A percentile compares a stretch with the other conserved stretches of the same genome.
These are phyloP conservation scores for Sclerotinia sclerotiorum DNA, from an alignment of 2,329 filamentous ascomycete species.

Conservation along the genomic window DNA sequence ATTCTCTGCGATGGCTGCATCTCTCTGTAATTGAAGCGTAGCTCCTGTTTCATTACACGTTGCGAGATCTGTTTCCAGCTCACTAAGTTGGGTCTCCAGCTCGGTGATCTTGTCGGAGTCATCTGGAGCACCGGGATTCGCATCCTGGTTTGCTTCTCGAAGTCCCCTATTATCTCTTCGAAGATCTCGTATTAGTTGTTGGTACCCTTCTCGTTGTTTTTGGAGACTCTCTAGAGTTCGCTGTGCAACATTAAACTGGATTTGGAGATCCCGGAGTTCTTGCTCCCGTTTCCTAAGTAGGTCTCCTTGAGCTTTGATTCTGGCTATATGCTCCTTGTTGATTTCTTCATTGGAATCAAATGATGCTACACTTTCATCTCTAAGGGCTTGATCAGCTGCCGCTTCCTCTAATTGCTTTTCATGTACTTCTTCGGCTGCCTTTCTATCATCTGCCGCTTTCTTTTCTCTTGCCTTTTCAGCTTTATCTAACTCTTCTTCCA, in stretches of 20 bases:
- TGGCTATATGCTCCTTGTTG: conserved; percentile 10
- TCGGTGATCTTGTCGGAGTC: not conserved
- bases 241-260: not conserved
- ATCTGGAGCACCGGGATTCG: not conserved
- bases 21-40: conserved; percentile 10
- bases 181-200: not conserved
- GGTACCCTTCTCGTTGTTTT: not conserved
- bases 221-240: not conserved
- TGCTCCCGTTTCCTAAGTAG: not conserved
- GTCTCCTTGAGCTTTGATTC: not conserved
- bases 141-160: rapidly evolving
- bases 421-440: not conserved
- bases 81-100: not conserved
- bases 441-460: not conserved
- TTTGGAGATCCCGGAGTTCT: not conserved
- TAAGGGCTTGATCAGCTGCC: not conserved
- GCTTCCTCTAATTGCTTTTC: not conserved
- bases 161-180: not conserved
- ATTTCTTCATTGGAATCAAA: conserved; percentile 10
- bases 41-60: not conserved
- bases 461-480: not conserved
- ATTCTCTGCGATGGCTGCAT: conserved; percentile 5
- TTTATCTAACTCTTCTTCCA: not conserved
- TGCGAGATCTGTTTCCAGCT: not conserved
- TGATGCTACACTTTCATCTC: not conserved